Evolutionary conservation across 2,329 filamentous ascomycete genomes (phyloP), one percentile per base, ranked within the genome.

Genomic region (Venturia aucupariae): DNA sequence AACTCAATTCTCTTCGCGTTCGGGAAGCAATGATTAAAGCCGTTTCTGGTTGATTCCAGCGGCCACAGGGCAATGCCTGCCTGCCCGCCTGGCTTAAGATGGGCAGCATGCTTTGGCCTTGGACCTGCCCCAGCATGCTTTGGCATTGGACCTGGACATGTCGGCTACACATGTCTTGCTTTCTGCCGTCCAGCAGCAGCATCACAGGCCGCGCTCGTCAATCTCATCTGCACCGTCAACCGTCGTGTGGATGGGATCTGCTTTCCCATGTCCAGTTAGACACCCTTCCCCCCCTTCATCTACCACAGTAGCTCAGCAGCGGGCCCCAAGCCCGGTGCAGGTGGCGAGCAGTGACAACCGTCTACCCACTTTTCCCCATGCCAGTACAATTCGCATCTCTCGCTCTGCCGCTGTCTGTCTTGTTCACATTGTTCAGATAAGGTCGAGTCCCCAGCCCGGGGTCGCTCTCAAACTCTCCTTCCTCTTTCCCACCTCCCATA

Each of bases 391-490:
- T 57, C 19, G 51, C 51, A 57, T 57, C 5, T 57, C 35, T 35
- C 30, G 51, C 19, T n/a, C n/a, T n/a, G n/a, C 27, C 51, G 51
- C 13, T 57, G 51, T 11, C 30, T n/a, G n/a, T n/a, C n/a, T n/a
- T n/a, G n/a, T n/a, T n/a, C n/a, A n/a, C n/a, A n/a, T 35, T 57
- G 27, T n/a, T 57, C 51, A 57, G 51, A 57, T 57, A 57, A 57
- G 51, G 51, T 57, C 51, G 13, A n/a, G 51, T 35, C 51, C 51
- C 51, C 51, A 57, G 51, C 51, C 51, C 27, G 10, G 5, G 4
- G 2, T 19, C 4, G 32, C 32, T 55, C 35, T 6, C 11, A 15
- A 7, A 7, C 19, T 7, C 4, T 35, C n/a, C 24, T 51, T 13
- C 46, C 13, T 22, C 10, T 7, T 19, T 17, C 15, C 30, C 4